phyloP scores from a whole-genome alignment of 2,329 filamentous ascomycete species.

The Sporothrix sp. region DNA sequence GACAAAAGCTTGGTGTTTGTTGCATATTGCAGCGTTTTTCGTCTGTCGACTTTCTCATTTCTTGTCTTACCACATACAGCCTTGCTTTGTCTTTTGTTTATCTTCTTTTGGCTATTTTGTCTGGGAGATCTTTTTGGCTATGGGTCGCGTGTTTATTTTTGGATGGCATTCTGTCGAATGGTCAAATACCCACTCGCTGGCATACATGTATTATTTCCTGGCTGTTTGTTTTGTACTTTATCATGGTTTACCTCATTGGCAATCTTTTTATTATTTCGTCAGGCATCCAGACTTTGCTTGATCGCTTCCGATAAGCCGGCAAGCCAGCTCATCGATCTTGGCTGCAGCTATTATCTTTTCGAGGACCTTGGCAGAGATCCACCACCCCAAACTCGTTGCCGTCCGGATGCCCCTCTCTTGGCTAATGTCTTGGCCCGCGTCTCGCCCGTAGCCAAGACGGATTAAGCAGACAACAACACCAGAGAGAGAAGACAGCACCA shows the following conservation, averaged over 20 bases:
- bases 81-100: not conserved
- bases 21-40: conserved; percentile 10
- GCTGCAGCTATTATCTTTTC: not conserved
- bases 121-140: not conserved
- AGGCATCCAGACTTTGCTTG: not conserved
- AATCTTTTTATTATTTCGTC: not conserved
- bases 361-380: too few species aligned
- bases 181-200: conserved; percentile 12
- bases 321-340: not conserved
- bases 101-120: not conserved
- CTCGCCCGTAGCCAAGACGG: too few species aligned
- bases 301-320: not conserved
- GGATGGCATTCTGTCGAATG: conserved; percentile 9
- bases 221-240: not conserved
- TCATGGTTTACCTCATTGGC: not conserved
- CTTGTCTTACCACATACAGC: conserved; percentile 5
- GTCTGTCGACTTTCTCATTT: not conserved
- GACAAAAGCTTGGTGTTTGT: conserved; percentile 2
- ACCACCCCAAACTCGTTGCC: too few species aligned
- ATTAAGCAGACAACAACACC: too few species aligned
- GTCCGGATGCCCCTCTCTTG: too few species aligned
- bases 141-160: not conserved
- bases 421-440: too few species aligned
- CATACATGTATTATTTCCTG: conserved; percentile 5
- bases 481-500: not conserved